A percentile compares a stretch with the other conserved stretches of the same genome.
Conservation (phyloP, 306 rosid genomes). For the Cucurbita argyrosperma region DNA sequence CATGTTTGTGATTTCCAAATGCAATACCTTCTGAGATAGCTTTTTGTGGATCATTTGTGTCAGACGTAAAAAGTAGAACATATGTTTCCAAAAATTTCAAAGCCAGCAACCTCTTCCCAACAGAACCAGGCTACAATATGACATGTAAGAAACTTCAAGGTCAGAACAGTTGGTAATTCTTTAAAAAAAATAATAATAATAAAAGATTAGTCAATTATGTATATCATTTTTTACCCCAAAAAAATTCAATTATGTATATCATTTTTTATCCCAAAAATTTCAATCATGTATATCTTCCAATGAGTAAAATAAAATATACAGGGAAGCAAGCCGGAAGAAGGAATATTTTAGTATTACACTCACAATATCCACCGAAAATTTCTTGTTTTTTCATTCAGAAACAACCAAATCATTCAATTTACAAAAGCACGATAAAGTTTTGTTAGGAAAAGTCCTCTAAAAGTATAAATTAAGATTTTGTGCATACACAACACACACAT, state of each 20-base stretch:
- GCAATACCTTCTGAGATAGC: constrained; percentile 53
- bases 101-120: constrained; percentile 59
- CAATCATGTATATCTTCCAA: background rate
- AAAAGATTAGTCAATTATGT: background rate
- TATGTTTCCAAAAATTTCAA: constrained; percentile 83
- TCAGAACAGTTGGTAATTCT: constrained; percentile 11
- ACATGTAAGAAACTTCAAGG: constrained; percentile 24
- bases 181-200: background rate
- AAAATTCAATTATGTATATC: background rate
- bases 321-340: background rate
- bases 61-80: constrained; percentile 62
- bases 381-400: background rate
- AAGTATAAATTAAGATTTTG: background rate
- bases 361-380: background rate
- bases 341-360: background rate
- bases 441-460: background rate
- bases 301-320: background rate
- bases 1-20: background rate
- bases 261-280: background rate
- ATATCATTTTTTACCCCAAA: background rate
- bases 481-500: background rate
- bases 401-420: background rate
- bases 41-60: constrained; percentile 40
- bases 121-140: constrained; percentile 69
- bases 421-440: background rate